A percentile compares a stretch with the other conserved stretches of the same genome.
These are phyloP conservation scores for Eremochloa ophiuroides DNA, from an alignment of 176 grass and related monocot genomes.

Conservation along the genomic window DNA sequence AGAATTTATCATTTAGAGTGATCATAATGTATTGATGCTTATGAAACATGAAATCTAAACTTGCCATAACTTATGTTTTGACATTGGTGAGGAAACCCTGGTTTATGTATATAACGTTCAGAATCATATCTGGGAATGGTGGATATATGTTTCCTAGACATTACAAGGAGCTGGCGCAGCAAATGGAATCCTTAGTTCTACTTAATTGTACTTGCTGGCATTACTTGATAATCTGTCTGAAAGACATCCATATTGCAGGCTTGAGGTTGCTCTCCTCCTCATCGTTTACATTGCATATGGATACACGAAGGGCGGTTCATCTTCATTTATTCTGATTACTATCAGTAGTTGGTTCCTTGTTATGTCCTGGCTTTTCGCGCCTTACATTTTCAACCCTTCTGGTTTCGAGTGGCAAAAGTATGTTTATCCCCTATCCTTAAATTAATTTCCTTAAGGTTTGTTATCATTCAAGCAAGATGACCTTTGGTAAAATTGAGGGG, in stretches of 20 bases:
- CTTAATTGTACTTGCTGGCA: neutral
- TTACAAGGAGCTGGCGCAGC: neutral
- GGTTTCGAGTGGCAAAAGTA: slow-evolving; percentile 99
- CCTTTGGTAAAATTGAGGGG: neutral
- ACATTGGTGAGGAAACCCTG: neutral
- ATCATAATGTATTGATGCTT: neutral
- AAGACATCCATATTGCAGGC: slow-evolving; percentile 51
- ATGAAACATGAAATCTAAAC: neutral
- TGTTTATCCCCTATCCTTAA: slow-evolving; percentile 15
- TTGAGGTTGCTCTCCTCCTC: slow-evolving; percentile 88
- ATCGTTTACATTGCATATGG: slow-evolving; percentile 96
- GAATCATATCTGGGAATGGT: neutral
- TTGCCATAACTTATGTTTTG: neutral
- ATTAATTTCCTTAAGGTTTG: neutral
- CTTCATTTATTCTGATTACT: slow-evolving; percentile 88
- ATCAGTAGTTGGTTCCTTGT: slow-evolving; percentile 95
- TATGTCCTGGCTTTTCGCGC: slow-evolving; percentile 91
- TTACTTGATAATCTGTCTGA: slow-evolving; percentile 27
- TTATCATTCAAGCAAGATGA: neutral
- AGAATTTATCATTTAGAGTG: neutral
- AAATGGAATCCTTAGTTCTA: slow-evolving; percentile 2
- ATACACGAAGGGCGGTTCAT: slow-evolving; percentile 68
- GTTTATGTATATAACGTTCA: neutral
- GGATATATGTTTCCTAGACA: neutral
- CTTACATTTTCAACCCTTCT: slow-evolving; percentile 99